Percentiles rank a stretch among this genome's conserved stretches.
Evolutionary conservation across 208 protist species (phyloP).

Genomic region (Trypanosoma lewisi): DNA sequence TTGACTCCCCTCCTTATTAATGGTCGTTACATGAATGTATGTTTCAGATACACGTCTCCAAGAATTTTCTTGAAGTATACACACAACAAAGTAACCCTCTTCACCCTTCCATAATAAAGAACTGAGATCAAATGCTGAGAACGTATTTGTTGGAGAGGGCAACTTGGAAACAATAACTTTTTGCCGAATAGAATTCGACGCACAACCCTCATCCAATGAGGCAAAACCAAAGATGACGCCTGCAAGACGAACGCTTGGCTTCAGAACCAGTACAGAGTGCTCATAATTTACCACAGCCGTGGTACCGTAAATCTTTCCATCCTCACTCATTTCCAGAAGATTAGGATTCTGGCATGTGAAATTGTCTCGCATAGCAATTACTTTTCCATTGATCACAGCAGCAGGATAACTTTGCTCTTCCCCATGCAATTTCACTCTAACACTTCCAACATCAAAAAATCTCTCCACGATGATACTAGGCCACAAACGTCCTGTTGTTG

Average conservation of each 20-base stretch:
- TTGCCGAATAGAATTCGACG: background rate
- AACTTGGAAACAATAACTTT: slow-evolving; percentile 18
- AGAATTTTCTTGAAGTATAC: slow-evolving; percentile 10
- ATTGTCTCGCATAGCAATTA: slow-evolving; percentile 3
- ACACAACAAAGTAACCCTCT: slow-evolving; percentile 47
- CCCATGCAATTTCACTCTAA: slow-evolving; percentile 11
- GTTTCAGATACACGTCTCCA: slow-evolving; percentile 4
- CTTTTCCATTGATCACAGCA: background rate
- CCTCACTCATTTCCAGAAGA: slow-evolving; percentile 1
- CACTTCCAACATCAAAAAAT: slow-evolving; percentile 2
- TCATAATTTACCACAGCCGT: slow-evolving; percentile 37
- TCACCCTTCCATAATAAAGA: slow-evolving; percentile 26
- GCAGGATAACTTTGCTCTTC: background rate
- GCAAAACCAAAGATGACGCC: slow-evolving; percentile 48
- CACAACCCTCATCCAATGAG: slow-evolving; percentile 40
- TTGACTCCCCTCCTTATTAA: background rate
- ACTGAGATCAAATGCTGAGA: slow-evolving; percentile 41
- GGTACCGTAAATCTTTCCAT: background rate
- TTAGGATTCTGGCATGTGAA: background rate
- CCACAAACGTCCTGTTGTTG: slow-evolving; percentile 1
- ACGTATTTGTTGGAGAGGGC: slow-evolving; percentile 15
- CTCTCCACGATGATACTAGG: slow-evolving; percentile 9
- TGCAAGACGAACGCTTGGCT: slow-evolving; percentile 21
- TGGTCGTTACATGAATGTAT: slow-evolving; percentile 3
- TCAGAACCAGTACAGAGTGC: slow-evolving; percentile 36